Conservation (phyloP, 2,329 filamentous ascomycete species). For the Fusarium floridanum region DNA sequence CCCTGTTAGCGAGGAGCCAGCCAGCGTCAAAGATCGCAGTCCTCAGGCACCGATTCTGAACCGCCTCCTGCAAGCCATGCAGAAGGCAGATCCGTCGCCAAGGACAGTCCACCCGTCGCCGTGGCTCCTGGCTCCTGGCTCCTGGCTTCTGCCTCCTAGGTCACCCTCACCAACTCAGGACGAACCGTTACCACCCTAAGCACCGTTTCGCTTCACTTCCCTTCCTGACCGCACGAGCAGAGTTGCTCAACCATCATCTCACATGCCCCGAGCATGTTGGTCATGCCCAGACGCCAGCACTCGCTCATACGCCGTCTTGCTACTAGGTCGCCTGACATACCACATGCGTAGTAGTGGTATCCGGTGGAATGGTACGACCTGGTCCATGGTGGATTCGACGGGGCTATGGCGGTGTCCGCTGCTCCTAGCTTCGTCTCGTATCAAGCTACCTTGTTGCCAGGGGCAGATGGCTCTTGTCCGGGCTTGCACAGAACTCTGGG, state of each 20-base stretch:
- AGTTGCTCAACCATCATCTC: neutral
- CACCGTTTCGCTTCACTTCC: neutral
- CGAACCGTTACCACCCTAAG: neutral
- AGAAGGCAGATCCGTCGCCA: neutral
- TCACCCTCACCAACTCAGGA: neutral
- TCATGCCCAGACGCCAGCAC: neutral
- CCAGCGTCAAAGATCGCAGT: neutral
- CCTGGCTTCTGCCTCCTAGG: neutral
- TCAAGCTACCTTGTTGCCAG: conserved; percentile 18
- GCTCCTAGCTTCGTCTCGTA: conserved; percentile 30
- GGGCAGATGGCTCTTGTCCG: neutral
- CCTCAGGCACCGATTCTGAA: conserved; percentile 6
- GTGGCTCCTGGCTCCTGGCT: neutral
- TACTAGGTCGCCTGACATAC: conserved; percentile 30
- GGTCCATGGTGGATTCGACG: conserved; percentile 31
- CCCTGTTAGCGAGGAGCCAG: neutral
- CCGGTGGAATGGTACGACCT: conserved; percentile 45
- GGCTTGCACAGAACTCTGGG: conserved; percentile 15
- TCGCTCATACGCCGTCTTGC: conserved; percentile 4
- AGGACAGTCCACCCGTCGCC: neutral
- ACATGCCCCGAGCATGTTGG: neutral
- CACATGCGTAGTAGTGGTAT: conserved; percentile 28
- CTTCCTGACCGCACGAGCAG: neutral
- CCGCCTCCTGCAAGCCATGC: conserved; percentile 3
- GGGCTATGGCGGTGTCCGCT: conserved; percentile 21